Conservation (phyloP, 1,139 yeast species). For the Debaryomyces robertsiae region DNA sequence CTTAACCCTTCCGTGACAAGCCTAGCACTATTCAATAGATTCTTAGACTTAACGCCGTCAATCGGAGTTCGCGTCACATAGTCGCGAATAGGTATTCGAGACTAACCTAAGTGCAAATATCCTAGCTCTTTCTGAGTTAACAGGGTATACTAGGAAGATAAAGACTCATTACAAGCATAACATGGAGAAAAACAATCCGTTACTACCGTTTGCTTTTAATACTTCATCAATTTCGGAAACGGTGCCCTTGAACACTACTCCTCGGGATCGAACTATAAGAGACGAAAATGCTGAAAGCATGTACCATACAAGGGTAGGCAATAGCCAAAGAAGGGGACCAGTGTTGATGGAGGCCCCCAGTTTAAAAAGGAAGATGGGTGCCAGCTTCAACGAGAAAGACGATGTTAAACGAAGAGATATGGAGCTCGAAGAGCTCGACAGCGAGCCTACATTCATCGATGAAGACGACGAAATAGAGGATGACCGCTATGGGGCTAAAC, state of each 20-base stretch:
- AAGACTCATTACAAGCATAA: too few relatives aligned
- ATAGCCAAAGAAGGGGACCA: slow-evolving; percentile 20
- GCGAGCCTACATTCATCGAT: slow-evolving; percentile 23
- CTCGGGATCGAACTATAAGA: slow-evolving; percentile 34
- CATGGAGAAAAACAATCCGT: slow-evolving; percentile 43
- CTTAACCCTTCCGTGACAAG: too few relatives aligned
- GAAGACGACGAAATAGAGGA: slow-evolving; percentile 20
- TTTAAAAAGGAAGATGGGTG: slow-evolving; percentile 49
- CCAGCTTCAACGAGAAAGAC: slow-evolving; percentile 49
- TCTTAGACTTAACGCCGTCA: too few relatives aligned
- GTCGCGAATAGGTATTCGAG: too few relatives aligned
- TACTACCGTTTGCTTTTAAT: slow-evolving; percentile 49
- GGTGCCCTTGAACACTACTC: slow-evolving; percentile 35
- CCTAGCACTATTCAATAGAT: too few relatives aligned
- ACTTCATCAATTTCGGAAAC: slow-evolving; percentile 30
- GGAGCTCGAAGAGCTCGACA: slow-evolving; percentile 20
- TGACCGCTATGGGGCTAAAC: slow-evolving; percentile 3
- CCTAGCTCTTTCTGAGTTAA: background rate
- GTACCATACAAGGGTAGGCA: slow-evolving; percentile 36
- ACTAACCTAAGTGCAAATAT: too few relatives aligned
- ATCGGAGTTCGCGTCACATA: too few relatives aligned
- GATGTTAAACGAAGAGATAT: slow-evolving; percentile 41
- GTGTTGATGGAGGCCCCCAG: slow-evolving; percentile 31
- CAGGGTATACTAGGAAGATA: background rate
- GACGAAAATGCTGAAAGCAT: slow-evolving; percentile 44